phyloP scores from a whole-genome alignment of 306 rosid genomes.

The Corylus avellana region DNA sequence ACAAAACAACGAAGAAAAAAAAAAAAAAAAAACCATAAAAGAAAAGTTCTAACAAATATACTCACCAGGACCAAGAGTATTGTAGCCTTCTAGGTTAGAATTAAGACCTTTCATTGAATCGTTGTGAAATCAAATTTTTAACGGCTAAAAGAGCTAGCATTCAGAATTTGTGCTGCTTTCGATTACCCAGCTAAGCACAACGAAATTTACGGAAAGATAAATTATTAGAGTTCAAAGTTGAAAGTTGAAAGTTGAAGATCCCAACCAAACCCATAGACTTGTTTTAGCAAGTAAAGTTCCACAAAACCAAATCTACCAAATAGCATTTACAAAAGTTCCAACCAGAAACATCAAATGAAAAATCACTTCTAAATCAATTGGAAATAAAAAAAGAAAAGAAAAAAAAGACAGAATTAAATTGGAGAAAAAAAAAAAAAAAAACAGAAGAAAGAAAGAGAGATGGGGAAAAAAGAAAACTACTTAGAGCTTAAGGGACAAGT shows the following conservation, averaged over 20 bases:
- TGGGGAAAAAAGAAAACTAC: slow-evolving; percentile 19
- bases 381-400: neutral
- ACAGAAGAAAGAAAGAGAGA: neutral
- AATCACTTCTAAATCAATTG: slow-evolving; percentile 15
- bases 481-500: slow-evolving; percentile 93
- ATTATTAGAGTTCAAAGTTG: neutral
- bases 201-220: neutral
- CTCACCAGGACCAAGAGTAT: too few relatives aligned
- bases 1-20: too few relatives aligned
- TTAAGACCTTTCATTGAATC: slow-evolving; percentile 13
- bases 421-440: slow-evolving; percentile 11
- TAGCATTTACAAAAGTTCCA: slow-evolving; percentile 46
- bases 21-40: too few relatives aligned
- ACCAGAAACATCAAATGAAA: slow-evolving; percentile 23
- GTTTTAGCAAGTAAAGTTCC: slow-evolving; percentile 21
- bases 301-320: slow-evolving; percentile 23
- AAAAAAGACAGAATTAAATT: slow-evolving; percentile 6
- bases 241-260: slow-evolving; percentile 16
- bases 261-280: slow-evolving; percentile 6
- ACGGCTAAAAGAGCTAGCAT: neutral
- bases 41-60: too few relatives aligned
- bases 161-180: slow-evolving; percentile 1
- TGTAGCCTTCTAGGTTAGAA: neutral
- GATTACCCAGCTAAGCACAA: slow-evolving; percentile 7
- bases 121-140: slow-evolving; percentile 16